phyloP scores from a whole-genome alignment of 176 grass and related monocot species.

The Carex littledalei region DNA sequence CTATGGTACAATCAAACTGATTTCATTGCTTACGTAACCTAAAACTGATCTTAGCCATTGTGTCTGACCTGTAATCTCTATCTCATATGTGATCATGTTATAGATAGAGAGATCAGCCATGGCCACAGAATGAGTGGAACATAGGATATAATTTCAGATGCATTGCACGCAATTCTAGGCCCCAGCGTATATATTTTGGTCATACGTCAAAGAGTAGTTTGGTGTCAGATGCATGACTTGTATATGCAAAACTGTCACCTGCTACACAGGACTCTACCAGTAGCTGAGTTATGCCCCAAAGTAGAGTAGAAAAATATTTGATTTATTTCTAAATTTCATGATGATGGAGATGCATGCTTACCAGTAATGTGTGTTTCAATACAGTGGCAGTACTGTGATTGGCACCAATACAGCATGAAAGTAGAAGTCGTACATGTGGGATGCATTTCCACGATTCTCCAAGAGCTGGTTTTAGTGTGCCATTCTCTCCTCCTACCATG shows the following conservation, averaged over 20 bases:
- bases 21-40: conserved; percentile 19
- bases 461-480: conserved; percentile 17
- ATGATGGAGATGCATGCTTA: no score
- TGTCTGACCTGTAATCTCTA: conserved; percentile 19
- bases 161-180: not conserved
- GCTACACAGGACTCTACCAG: not conserved
- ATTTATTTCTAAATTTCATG: no score
- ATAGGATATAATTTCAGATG: conserved; percentile 17
- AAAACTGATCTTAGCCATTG: conserved; percentile 14
- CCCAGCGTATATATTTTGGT: not conserved
- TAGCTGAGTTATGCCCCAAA: no score
- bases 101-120: conserved; percentile 15
- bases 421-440: conserved; percentile 26
- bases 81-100: conserved; percentile 1
- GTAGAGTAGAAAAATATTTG: not conserved
- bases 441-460: conserved; percentile 22
- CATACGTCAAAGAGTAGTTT: not conserved
- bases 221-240: not conserved
- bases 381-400: not conserved
- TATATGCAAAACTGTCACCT: not conserved
- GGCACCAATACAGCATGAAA: not conserved
- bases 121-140: conserved; percentile 10
- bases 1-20: not conserved
- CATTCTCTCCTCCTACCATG: conserved; percentile 22
- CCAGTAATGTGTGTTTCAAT: conserved; percentile 19